Conservation (phyloP, 805 yeast species). For the Metahyphopichia silvanorum region DNA sequence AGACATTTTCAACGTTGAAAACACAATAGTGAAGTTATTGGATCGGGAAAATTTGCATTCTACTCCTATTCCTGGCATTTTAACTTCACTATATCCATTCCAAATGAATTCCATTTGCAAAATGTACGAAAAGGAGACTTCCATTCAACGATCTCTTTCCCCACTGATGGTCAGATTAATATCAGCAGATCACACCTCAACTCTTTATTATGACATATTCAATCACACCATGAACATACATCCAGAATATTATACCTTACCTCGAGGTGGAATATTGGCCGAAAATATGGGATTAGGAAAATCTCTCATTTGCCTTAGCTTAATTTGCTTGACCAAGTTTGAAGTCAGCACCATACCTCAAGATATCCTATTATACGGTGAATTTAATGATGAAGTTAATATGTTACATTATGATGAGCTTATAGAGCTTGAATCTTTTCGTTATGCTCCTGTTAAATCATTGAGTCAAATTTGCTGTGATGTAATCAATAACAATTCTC, state of each 20-base stretch:
- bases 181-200: constrained; percentile 11
- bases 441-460: constrained; percentile 6
- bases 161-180: constrained; percentile 31
- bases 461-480: constrained; percentile 40
- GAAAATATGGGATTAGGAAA: constrained; percentile 71
- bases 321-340: constrained; percentile 52
- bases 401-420: background rate
- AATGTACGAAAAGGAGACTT: constrained; percentile 54
- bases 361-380: constrained; percentile 17
- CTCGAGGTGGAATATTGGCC: constrained; percentile 62
- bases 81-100: constrained; percentile 50
- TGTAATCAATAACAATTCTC: constrained; percentile 41
- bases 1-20: no score
- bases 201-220: constrained; percentile 35
- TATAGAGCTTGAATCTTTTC: background rate
- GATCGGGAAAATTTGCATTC: no score
- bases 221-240: constrained; percentile 20
- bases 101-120: constrained; percentile 59
- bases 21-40: no score
- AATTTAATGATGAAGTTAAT: constrained; percentile 1
- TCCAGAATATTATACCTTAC: constrained; percentile 45
- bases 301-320: constrained; percentile 56
- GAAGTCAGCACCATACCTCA: constrained; percentile 49
- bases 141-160: constrained; percentile 22
- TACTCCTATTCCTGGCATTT: constrained; percentile 37